Evolutionary conservation across 2,329 filamentous ascomycete genomes (phyloP), one percentile per base, ranked within the genome.

Genomic region (Penicillium paneum): DNA sequence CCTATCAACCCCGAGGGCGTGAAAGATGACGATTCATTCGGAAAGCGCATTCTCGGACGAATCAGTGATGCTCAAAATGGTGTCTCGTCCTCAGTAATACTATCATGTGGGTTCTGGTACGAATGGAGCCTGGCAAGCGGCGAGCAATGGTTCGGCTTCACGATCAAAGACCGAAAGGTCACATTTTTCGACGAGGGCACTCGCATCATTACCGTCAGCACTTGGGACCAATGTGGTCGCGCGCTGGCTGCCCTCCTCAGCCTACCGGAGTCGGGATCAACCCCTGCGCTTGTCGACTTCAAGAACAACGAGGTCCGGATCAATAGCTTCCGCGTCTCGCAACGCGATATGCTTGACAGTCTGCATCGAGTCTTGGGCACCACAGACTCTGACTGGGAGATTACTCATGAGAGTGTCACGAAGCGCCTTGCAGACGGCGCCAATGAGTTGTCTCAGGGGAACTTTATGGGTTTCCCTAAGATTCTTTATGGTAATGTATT

Each of bases 271-370:
- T 29, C 58, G 81, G 19, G 73, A 8, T 7, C 60, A 68, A 49
- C 81, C 73, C 66, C 71, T 66, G 24, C 57, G 3, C 40, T 66
- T 31, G 47, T 46, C 5, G 50, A 56, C 15, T 66, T 56, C 31
- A 52, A 52, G 38, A 82, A 85, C 67, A 74, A 75, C 32, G 58
- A 67, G 0, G 63, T 85, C 1, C 81, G 74, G 58, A 67, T 85
- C 26, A 76, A 74, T 3, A 84, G 80, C 52, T 89, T 87, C 70
- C 66, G 71, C 11, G 64, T 84, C 54, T 83, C 71, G 43, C 87
- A 89, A 69, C 75, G 77, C 11, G 85, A 89, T 28, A 87, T 89
- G 76, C 76, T 89, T 35, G 79, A 80, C 31, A 79, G 78, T 15
- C 66, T 85, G 12, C 75, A 84, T 59, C 78, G 80, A 0, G 83